Evolutionary conservation across 2,329 filamentous ascomycete species (phyloP), one percentile per base, ranked within the genome.

Genomic region (Ceratocystis ficicola): DNA sequence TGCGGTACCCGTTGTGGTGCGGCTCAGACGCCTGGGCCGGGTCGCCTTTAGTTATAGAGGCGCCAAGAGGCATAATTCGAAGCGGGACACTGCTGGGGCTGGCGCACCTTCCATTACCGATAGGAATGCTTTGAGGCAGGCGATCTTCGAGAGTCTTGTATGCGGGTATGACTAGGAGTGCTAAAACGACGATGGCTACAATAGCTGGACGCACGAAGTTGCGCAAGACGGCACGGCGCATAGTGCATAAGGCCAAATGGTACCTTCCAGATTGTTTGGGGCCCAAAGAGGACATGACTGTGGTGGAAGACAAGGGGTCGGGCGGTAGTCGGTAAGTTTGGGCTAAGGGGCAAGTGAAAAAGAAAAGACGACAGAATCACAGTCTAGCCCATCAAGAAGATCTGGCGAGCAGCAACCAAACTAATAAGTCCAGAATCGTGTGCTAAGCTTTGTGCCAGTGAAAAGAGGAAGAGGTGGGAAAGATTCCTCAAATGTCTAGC

Each of bases 1-100:
- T 69, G 41, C 76, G 75, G 72, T 76, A 78, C 46, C 76, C 75
- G 69, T 76, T 75, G 62, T 62, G 44, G 15, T 67, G 57, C 5
- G 28, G 28, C 15, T 67, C 52, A 22, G 61, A 64, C 20, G 12
- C n/a, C 12, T 63, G 65, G 1, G 1, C 66, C 68, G 48, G 69
- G 5, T 66, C 66, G 55, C 76, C 76, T 32, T 67, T 74, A 5
- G 74, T 75, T 67, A 78, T 77, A 61, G 75, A 76, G 0, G 15
- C 67, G 32, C 69, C 68, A 3, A 77, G 70, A 1, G 75, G 72
- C 73, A 77, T 75, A 68, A 77, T 74, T 52, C 68, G 66, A 17
- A 70, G 64, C 32, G 66, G 65, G 44, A 69, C 68, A 60, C 69
- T 63, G 2, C 62, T 20, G 2, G 50, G 15, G 12, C 36, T 15